Percentiles rank a stretch among this genome's conserved stretches.
Conservation (phyloP, 2,329 filamentous ascomycete genomes). For the Exutisphaerella laricina region DNA sequence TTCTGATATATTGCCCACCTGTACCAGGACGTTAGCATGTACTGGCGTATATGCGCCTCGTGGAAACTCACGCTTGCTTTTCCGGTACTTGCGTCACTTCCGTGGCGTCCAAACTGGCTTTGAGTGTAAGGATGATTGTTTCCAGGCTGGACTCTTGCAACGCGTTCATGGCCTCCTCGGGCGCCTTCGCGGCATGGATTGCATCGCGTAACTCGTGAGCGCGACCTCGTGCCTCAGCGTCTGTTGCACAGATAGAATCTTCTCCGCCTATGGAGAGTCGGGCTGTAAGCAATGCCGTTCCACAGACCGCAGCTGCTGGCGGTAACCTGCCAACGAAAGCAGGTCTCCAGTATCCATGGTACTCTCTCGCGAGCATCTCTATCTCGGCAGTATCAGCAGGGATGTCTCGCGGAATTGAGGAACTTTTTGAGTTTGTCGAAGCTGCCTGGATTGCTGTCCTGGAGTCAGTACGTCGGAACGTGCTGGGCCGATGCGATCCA, state of each 20-base stretch:
- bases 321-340: constrained; percentile 10
- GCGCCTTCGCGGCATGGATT: neutral
- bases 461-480: neutral
- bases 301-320: constrained; percentile 13
- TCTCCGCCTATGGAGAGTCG: constrained; percentile 4
- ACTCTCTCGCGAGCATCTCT: constrained; percentile 15
- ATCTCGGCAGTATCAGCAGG: constrained; percentile 10
- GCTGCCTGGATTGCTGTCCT: too few relatives aligned
- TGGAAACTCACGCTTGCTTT: neutral
- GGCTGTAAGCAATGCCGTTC: constrained; percentile 9
- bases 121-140: neutral
- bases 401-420: neutral
- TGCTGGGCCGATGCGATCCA: neutral
- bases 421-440: constrained; percentile 4
- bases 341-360: constrained; percentile 16
- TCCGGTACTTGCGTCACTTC: constrained; percentile 3
- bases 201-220: neutral
- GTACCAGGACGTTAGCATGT: neutral
- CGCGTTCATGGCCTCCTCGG: constrained; percentile 1
- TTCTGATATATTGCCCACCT: constrained; percentile 13
- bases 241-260: neutral
- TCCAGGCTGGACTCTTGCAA: constrained; percentile 1
- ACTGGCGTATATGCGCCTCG: neutral
- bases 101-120: constrained; percentile 2
- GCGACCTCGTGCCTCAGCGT: neutral